These are phyloP conservation scores for Microdochium trichocladiopsis DNA, from an alignment of 2,329 filamentous ascomycete species.

Conservation along the genomic window DNA sequence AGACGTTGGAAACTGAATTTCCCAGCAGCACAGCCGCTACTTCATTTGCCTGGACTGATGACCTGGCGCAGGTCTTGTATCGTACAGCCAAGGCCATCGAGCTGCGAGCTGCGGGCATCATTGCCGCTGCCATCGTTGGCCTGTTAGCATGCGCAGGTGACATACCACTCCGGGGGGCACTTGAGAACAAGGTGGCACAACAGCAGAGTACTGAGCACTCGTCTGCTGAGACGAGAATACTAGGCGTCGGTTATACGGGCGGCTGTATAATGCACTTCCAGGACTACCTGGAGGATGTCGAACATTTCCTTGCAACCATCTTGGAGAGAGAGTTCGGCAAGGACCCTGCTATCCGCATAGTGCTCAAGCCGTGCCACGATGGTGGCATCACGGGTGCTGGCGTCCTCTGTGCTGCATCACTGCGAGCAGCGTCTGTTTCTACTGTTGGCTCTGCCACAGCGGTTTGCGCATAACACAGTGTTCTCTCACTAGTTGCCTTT, in stretches of 20 bases:
- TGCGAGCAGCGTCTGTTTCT: neutral
- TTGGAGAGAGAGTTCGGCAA: slow-evolving; percentile 30
- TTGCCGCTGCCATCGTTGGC: slow-evolving; percentile 66
- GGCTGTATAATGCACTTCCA: slow-evolving; percentile 77
- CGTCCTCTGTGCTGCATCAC: slow-evolving; percentile 44
- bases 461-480: neutral
- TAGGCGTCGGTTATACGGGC: slow-evolving; percentile 74
- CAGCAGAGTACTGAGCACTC: slow-evolving; percentile 1
- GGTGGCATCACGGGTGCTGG: slow-evolving; percentile 56
- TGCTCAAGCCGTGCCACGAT: slow-evolving; percentile 50
- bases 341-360: slow-evolving; percentile 31
- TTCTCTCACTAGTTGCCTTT: neutral
- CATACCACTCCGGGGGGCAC: slow-evolving; percentile 31
- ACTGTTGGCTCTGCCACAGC: neutral
- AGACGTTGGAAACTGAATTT: slow-evolving; percentile 40
- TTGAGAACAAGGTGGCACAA: slow-evolving; percentile 4
- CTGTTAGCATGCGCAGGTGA: slow-evolving; percentile 64
- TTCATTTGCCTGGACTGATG: slow-evolving; percentile 55
- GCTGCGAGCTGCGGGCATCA: slow-evolving; percentile 63
- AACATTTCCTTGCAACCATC: slow-evolving; percentile 56
- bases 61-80: slow-evolving; percentile 52
- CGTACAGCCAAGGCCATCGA: slow-evolving; percentile 65
- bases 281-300: slow-evolving; percentile 63
- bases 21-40: slow-evolving; percentile 37
- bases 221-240: slow-evolving; percentile 15